phyloP scores from a whole-genome alignment of 495 filamentous ascomycete genomes.

The Lophiostoma macrostomum region DNA sequence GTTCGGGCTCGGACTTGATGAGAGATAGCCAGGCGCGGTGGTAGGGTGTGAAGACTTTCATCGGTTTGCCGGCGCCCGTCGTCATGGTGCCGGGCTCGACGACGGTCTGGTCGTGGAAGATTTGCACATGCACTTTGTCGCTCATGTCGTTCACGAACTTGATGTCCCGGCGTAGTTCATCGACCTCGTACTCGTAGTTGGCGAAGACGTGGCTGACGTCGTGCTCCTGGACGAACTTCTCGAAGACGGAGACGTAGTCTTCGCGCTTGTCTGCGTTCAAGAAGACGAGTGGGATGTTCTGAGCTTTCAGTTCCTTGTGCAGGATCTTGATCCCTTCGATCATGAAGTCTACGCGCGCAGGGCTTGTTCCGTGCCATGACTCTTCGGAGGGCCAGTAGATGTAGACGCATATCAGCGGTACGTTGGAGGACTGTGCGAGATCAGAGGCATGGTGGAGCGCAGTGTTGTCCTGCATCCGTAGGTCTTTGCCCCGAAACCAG shows the following conservation, averaged over 20 bases:
- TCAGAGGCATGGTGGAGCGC: conserved; percentile 41
- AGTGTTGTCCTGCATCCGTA: conserved; percentile 47
- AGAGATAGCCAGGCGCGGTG: conserved; percentile 44
- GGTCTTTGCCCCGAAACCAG: conserved; percentile 46
- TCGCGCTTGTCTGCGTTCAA: conserved; percentile 37
- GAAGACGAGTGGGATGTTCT: conserved; percentile 44
- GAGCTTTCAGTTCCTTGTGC: conserved; percentile 41
- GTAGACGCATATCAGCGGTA: conserved; percentile 43
- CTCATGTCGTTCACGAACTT: conserved; percentile 35
- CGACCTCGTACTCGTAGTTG: conserved; percentile 61
- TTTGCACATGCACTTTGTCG: conserved; percentile 25
- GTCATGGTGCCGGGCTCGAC: conserved; percentile 42
- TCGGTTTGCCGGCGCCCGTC: conserved; percentile 39
- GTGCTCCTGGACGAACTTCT: conserved; percentile 43
- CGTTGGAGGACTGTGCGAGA: conserved; percentile 32
- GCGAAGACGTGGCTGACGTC: conserved; percentile 48
- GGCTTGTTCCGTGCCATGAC: conserved; percentile 40
- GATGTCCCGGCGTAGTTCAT: conserved; percentile 53
- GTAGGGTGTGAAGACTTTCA: conserved; percentile 46
- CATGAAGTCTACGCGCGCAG: conserved; percentile 46
- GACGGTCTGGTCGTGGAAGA: conserved; percentile 45
- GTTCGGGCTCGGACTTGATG: conserved; percentile 36
- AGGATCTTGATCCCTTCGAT: conserved; percentile 42
- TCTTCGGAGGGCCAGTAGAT: conserved; percentile 41
- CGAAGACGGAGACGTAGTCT: conserved; percentile 38